Conservation (phyloP, 371 early-diverging fungal genomes). For the Actinomortierella ambigua region DNA sequence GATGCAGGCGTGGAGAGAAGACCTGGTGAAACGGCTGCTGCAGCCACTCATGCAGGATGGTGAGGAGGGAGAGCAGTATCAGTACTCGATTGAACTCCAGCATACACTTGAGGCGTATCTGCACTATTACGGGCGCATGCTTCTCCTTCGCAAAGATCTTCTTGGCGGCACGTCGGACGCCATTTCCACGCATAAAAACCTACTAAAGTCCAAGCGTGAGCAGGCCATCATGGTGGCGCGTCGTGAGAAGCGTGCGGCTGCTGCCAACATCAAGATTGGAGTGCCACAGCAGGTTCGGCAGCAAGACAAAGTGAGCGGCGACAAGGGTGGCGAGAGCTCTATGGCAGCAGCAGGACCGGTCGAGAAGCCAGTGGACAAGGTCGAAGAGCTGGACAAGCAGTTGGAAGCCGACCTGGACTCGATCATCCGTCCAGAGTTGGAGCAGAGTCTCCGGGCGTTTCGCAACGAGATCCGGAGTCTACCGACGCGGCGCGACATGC, state of each 20-base stretch:
- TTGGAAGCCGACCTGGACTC: slow-evolving; percentile 27
- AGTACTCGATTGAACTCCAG: slow-evolving; percentile 36
- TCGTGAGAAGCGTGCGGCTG: slow-evolving; percentile 19
- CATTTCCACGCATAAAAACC: slow-evolving; percentile 8
- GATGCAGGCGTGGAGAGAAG: slow-evolving; percentile 21
- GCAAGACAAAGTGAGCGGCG: too few relatives aligned
- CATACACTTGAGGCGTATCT: slow-evolving; percentile 35
- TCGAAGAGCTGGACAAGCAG: slow-evolving; percentile 22
- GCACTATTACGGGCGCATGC: slow-evolving; percentile 23
- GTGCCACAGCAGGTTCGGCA: too few relatives aligned
- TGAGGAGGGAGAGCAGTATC: slow-evolving; percentile 41
- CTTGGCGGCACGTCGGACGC: slow-evolving; percentile 20
- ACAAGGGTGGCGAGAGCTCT: too few relatives aligned
- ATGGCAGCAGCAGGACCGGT: too few relatives aligned
- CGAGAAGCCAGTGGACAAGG: slow-evolving; percentile 2
- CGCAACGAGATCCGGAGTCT: slow-evolving; percentile 19
- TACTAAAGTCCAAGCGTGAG: slow-evolving; percentile 10
- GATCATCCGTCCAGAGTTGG: slow-evolving; percentile 13
- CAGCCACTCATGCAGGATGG: slow-evolving; percentile 40
- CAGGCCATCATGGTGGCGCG: slow-evolving; percentile 19
- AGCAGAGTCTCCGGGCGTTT: slow-evolving; percentile 19
- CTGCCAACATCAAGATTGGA: slow-evolving; percentile 9
- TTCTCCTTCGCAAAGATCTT: slow-evolving; percentile 22
- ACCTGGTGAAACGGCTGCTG: slow-evolving; percentile 18
- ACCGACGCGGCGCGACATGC: slow-evolving; percentile 3